Evolutionary conservation across 179 eudicot genomes (phyloP), one percentile per base, ranked within the genome.

Genomic region (Carnegiea gigantea): DNA sequence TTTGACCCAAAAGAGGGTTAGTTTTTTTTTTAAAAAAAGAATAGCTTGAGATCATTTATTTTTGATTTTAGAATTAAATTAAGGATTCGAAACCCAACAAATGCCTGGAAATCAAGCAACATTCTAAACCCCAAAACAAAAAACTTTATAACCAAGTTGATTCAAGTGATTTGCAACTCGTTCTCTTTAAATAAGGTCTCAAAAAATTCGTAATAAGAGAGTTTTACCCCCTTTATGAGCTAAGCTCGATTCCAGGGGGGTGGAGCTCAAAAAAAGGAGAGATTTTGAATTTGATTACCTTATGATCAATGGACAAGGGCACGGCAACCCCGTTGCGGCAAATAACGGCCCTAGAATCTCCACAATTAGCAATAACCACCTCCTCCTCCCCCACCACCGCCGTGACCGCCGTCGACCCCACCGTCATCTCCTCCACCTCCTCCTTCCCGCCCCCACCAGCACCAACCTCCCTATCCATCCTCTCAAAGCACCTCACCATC

Each of bases 341-440:
- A 46, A 91, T 79, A 57, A 90, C 90, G 40, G 90, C 95, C 84
- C 93, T 90, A 12, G 95, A 91, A 85, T 91, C 93, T 0, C 93
- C 95, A 81, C 95, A 92, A 74, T 91, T 92, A 12, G 90, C 93
- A 23, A 91, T 89, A n/a, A 91, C 88, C 20, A 92, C 18, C 81
- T 85, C 90, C 13, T 89, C 88, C 18, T 74, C 74, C 1, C 89
- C 90, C 21, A 89, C 88, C 28, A 91, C 80, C 36, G 86, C 93
- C 33, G 84, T 89, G 54, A 84, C 89, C 33, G 88, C 93, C 44
- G 93, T 89, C 12, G 93, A 88, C 18, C 96, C 96, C 30, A 85
- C 87, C 70, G 79, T 86, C 81, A 67, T 81, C 71, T 82, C 87
- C 57, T 78, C 83, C 57, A 82, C 85, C 33, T 74, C 83, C 73